These are phyloP conservation scores for Lizonia empirigonia DNA, from an alignment of 2,329 filamentous ascomycete genomes.

Conservation along the genomic window DNA sequence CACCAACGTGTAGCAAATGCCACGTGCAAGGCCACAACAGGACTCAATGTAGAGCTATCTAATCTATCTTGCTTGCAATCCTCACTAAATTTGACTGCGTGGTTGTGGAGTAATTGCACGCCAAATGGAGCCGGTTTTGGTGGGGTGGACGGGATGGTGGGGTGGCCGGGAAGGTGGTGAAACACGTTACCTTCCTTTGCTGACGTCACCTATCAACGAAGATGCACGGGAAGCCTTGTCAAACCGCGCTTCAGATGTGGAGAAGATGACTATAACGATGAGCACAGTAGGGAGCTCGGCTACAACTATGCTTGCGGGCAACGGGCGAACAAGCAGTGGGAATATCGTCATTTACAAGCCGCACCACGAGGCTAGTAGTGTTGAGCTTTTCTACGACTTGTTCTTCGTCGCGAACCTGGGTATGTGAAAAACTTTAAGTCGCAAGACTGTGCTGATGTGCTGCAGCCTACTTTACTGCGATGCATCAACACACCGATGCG, in stretches of 20 bases:
- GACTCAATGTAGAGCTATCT: too few species aligned
- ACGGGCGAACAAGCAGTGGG: conserved; percentile 24
- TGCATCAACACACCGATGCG: conserved; percentile 61
- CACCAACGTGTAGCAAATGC: too few species aligned
- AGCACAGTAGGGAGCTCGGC: conserved; percentile 13
- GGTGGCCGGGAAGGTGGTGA: too few species aligned
- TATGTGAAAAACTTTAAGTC: not conserved
- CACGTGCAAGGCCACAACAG: too few species aligned
- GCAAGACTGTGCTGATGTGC: not conserved
- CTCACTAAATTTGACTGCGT: too few species aligned
- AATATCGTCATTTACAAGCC: conserved; percentile 36
- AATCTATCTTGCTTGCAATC: too few species aligned
- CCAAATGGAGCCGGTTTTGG: too few species aligned
- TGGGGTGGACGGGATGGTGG: too few species aligned
- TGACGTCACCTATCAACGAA: conserved; percentile 30
- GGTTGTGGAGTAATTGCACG: too few species aligned
- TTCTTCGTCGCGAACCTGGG: conserved; percentile 67
- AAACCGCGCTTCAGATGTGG: conserved; percentile 16
- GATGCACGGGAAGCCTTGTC: conserved; percentile 23
- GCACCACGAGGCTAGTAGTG: conserved; percentile 56
- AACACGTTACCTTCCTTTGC: conserved; percentile 23
- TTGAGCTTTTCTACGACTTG: conserved; percentile 64
- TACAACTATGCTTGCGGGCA: conserved; percentile 21
- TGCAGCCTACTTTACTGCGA: conserved; percentile 62
- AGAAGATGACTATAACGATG: conserved; percentile 16